Evolutionary conservation across 2,329 filamentous ascomycete genomes (phyloP).

Genomic region (Metarhizium rileyi): DNA sequence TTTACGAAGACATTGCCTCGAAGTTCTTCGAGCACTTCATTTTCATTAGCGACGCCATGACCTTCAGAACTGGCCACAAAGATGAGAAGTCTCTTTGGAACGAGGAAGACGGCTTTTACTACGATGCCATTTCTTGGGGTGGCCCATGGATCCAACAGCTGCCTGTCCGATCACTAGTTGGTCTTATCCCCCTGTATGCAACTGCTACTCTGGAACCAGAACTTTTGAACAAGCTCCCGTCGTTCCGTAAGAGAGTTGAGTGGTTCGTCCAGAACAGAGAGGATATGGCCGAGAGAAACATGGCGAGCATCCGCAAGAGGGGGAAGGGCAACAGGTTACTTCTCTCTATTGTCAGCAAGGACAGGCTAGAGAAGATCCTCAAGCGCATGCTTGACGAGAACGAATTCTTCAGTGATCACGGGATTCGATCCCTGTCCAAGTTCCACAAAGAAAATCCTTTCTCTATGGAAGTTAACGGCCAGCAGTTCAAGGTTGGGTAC

Average conservation of each 20-base stretch:
- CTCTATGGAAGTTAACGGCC: constrained; percentile 91
- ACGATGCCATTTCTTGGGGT: constrained; percentile 94
- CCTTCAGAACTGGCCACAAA: constrained; percentile 59
- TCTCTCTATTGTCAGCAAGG: constrained; percentile 81
- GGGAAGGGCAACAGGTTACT: constrained; percentile 85
- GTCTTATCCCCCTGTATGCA: constrained; percentile 86
- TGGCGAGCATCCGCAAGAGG: constrained; percentile 83
- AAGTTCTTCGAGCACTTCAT: constrained; percentile 99
- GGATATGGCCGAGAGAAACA: constrained; percentile 85
- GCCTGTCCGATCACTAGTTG: constrained; percentile 83
- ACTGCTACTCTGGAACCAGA: constrained; percentile 89
- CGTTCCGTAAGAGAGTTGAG: constrained; percentile 84
- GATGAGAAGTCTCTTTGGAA: constrained; percentile 88
- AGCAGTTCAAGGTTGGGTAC: constrained; percentile 79
- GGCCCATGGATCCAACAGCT: constrained; percentile 89
- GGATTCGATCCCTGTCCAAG: constrained; percentile 86
- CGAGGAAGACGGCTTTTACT: constrained; percentile 94
- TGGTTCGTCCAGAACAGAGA: constrained; percentile 89
- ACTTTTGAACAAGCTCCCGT: constrained; percentile 81
- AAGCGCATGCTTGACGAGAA: constrained; percentile 88
- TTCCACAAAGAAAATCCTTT: constrained; percentile 83
- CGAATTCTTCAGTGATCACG: constrained; percentile 84
- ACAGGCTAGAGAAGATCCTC: constrained; percentile 81
- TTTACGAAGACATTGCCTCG: constrained; percentile 92
- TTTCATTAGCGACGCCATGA: constrained; percentile 96